A percentile compares a stretch with the other conserved stretches of the same genome.
These are phyloP conservation scores for Quercus wislizeni DNA, from an alignment of 306 rosid genomes.

Conservation along the genomic window DNA sequence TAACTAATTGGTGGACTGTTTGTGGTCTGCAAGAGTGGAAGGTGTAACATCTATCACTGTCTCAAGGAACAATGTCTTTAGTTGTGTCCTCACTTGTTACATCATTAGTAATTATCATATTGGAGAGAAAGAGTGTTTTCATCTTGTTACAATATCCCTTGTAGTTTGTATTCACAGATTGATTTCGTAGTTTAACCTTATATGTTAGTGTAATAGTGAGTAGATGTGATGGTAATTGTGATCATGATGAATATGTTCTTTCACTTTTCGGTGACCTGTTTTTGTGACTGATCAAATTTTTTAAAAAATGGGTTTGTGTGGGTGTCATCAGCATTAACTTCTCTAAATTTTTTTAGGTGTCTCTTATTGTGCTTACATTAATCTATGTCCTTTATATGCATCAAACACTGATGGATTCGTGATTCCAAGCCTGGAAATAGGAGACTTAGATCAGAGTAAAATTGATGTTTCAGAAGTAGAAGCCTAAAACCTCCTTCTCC, in stretches of 20 bases:
- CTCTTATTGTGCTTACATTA: neutral
- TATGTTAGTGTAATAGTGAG: neutral
- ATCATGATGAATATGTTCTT: neutral
- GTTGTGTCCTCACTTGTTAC: neutral
- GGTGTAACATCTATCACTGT: no score
- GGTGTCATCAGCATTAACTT: neutral
- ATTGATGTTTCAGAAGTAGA: constrained; percentile 42
- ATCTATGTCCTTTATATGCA: constrained; percentile 6
- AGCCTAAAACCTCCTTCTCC: constrained; percentile 54
- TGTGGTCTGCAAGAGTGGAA: no score
- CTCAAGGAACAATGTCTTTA: no score
- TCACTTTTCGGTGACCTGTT: neutral
- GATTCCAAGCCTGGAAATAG: constrained; percentile 91
- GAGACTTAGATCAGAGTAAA: constrained; percentile 41
- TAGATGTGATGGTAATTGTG: neutral
- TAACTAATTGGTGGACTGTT: no score
- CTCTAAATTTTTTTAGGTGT: neutral
- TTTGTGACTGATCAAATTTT: neutral
- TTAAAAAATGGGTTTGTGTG: neutral
- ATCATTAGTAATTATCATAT: neutral
- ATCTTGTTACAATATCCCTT: neutral
- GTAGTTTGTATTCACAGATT: neutral
- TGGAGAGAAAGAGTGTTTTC: neutral
- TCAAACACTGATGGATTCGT: constrained; percentile 93
- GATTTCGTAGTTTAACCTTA: neutral